phyloP scores from a whole-genome alignment of 495 filamentous ascomycete genomes.

The Daldinia bambusicola region DNA sequence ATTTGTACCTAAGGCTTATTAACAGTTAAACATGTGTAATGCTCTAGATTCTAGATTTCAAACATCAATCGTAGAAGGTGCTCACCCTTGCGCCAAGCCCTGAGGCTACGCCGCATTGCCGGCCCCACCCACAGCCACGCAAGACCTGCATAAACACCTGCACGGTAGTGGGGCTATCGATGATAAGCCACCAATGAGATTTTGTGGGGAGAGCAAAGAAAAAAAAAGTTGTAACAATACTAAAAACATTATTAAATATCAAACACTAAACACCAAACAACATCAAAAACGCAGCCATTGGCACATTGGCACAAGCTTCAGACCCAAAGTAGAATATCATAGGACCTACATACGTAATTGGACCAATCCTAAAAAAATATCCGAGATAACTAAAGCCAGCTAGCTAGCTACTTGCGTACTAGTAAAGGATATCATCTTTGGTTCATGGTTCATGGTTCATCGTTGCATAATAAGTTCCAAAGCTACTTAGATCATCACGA shows the following conservation, averaged over 20 bases:
- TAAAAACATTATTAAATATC: slow-evolving; percentile 5
- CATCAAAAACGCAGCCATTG: slow-evolving; percentile 3
- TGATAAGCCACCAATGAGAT: slow-evolving; percentile 18
- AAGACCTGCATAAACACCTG: slow-evolving; percentile 27
- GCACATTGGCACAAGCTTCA: slow-evolving; percentile 12
- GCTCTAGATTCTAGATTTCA: not conserved
- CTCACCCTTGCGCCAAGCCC: slow-evolving; percentile 14
- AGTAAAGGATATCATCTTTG: slow-evolving; percentile 2
- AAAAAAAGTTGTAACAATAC: slow-evolving; percentile 16
- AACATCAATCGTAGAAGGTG: not conserved
- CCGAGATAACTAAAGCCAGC: not conserved
- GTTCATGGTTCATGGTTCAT: not conserved
- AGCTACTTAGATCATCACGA: slow-evolving; percentile 12
- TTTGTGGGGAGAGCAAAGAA: slow-evolving; percentile 30
- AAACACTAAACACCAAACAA: slow-evolving; percentile 5
- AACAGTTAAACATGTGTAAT: no score
- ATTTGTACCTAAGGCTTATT: no score
- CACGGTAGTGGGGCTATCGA: slow-evolving; percentile 25
- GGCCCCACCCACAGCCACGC: slow-evolving; percentile 24
- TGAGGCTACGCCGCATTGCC: slow-evolving; percentile 38
- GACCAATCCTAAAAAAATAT: slow-evolving; percentile 14
- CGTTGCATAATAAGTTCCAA: not conserved
- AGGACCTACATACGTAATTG: slow-evolving; percentile 11
- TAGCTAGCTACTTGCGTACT: not conserved
- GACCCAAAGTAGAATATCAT: slow-evolving; percentile 6